Conservation (phyloP, 192 early-diverging fungal species). For the Gryganskiella cystojenkinii region DNA sequence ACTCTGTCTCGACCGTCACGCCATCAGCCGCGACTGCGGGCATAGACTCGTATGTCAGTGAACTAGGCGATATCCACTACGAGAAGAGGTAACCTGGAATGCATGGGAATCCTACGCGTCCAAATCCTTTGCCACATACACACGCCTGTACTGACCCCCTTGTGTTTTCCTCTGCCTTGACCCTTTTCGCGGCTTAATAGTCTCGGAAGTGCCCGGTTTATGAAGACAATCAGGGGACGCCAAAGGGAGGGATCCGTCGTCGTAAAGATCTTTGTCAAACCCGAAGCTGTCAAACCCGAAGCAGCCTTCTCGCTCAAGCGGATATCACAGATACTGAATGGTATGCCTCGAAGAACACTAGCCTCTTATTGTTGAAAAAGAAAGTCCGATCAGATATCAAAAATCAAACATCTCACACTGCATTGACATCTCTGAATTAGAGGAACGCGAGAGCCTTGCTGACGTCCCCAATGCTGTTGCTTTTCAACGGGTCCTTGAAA, state of each 20-base stretch:
- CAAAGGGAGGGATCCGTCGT: conserved; percentile 86
- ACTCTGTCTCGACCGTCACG: conserved; percentile 75
- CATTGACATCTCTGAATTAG: conserved; percentile 39
- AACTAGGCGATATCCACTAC: conserved; percentile 76
- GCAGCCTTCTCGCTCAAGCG: conserved; percentile 65
- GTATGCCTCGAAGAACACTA: conserved; percentile 42
- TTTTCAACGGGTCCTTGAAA: conserved; percentile 86
- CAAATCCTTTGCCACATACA: no score
- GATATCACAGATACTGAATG: conserved; percentile 65
- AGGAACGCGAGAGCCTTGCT: conserved; percentile 69
- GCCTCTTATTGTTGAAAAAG: neutral
- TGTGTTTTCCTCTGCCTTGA: no score
- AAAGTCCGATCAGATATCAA: neutral
- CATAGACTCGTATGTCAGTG: conserved; percentile 80
- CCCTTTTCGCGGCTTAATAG: conserved; percentile 56
- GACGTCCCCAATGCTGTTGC: conserved; percentile 83
- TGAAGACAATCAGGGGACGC: conserved; percentile 92
- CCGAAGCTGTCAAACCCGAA: conserved; percentile 84
- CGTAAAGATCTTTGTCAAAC: conserved; percentile 94
- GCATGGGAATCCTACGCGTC: no score
- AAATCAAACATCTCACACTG: neutral
- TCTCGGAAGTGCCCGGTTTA: conserved; percentile 91
- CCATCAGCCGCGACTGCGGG: conserved; percentile 68
- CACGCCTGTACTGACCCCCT: no score
- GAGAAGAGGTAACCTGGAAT: conserved; percentile 66